Base-by-base conservation (phyloP, 441 rosid species). In the Corymbia citriodora region DNA sequence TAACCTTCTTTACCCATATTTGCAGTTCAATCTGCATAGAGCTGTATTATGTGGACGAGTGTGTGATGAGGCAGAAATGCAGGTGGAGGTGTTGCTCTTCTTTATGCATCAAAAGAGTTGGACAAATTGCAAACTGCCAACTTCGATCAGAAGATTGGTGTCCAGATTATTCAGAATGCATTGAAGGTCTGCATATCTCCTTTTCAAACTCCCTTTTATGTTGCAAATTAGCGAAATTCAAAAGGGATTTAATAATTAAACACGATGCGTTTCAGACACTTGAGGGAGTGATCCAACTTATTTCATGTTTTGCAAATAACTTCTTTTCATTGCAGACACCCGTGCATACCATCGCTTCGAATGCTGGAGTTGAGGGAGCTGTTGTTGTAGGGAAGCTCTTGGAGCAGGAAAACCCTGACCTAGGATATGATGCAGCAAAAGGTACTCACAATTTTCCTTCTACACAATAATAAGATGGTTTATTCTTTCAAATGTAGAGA, bases 21-120 rank as follows among this genome's bases (percentile, higher is more conserved):
- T 33, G 65, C 23, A 1, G 70, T 33, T 87, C 68, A 87, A 36
- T 10, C 61, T 57, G 48, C 65, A 13, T 55, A 18, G 15, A 31
- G 88, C 33, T 55, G 63, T 54, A 61, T 33, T 36, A 19, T 48
- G 50, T 55, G 88, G 27, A 55, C 88, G 31, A 36, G 70, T 33
- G 88, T 87, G 65, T 55, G 65, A 54, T 23, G 16, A 79, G 85
- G 52, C n/a, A 23, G 52, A 79, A 79, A 79, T 92, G 88, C 90
- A 97, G 98, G 98, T 89, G 99, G 99, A 50, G 99, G 99, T 87
- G 98, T 94, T 57, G 97, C 98, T 88, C 97, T 97, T 90, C 94
- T 97, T 50, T 97, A 96, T 91, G 99, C 99, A 17, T 83, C 98
- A 9, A 96, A 94, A 92, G 97, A 95, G 88, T 92, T 97, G 93